A percentile compares a stretch with the other conserved stretches of the same genome.
Evolutionary conservation across 371 early-diverging fungal genomes (phyloP).

Genomic region (Lichtheimia corymbifera): DNA sequence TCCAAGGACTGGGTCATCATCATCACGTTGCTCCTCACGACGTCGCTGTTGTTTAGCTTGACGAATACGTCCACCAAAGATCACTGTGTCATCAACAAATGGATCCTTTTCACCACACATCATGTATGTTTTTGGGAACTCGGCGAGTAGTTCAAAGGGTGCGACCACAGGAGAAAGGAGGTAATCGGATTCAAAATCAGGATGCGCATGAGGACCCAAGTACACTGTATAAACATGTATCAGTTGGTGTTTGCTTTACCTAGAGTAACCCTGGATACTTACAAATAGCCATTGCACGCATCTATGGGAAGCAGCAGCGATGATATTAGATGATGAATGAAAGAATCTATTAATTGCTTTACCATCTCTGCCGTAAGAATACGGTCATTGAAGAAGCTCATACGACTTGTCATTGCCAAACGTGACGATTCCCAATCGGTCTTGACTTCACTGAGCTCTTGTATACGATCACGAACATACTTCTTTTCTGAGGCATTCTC

Average conservation of each 20-base stretch:
- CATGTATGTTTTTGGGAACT: constrained; percentile 89
- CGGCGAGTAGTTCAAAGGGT: constrained; percentile 83
- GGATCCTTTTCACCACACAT: constrained; percentile 96
- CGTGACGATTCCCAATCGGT: constrained; percentile 45
- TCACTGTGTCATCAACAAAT: constrained; percentile 92
- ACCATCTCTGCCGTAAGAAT: constrained; percentile 80
- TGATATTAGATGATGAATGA: constrained; percentile 5
- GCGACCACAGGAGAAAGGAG: constrained; percentile 88
- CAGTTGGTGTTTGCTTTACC: not conserved
- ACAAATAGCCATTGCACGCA: constrained; percentile 91
- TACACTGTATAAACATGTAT: constrained; percentile 57
- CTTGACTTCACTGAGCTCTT: constrained; percentile 16
- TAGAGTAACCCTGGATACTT: constrained; percentile 16
- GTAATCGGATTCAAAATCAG: constrained; percentile 82
- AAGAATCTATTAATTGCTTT: constrained; percentile 1
- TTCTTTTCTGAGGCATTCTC: constrained; percentile 1
- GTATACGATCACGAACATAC: constrained; percentile 21
- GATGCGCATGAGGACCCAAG: constrained; percentile 77
- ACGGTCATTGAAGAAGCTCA: constrained; percentile 85
- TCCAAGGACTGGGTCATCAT: constrained; percentile 14
- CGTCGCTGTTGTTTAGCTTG: constrained; percentile 62
- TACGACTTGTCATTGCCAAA: constrained; percentile 84
- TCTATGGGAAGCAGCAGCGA: constrained; percentile 24
- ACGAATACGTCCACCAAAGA: constrained; percentile 88
- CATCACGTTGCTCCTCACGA: constrained; percentile 22